These are phyloP conservation scores for Umbelopsis sp. DNA, from an alignment of 192 early-diverging fungal genomes.

Conservation along the genomic window DNA sequence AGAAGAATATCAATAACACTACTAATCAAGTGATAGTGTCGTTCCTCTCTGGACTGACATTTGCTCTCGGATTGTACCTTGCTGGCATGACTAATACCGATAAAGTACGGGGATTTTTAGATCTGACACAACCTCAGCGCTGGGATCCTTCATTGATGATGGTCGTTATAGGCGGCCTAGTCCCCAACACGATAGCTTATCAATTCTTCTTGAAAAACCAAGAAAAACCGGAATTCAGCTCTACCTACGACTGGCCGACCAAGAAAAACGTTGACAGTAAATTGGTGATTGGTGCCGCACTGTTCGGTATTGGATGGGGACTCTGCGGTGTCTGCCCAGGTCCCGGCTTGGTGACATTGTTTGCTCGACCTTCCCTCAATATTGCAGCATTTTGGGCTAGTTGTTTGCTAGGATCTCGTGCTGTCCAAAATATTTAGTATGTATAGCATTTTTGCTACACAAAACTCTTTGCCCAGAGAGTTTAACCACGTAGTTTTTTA, in stretches of 20 bases:
- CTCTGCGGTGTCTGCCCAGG: slow-evolving; percentile 13
- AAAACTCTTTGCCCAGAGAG: no score
- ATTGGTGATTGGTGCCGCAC: not conserved
- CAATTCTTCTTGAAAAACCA: not conserved
- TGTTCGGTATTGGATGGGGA: slow-evolving; percentile 17
- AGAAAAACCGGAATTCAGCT: not conserved
- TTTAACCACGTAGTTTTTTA: no score
- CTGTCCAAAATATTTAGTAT: not conserved
- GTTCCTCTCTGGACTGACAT: not conserved
- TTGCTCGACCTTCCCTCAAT: not conserved
- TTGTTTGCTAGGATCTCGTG: not conserved
- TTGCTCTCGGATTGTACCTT: not conserved
- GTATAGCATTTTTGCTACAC: not conserved
- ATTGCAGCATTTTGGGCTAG: not conserved
- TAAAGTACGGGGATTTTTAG: slow-evolving; percentile 5
- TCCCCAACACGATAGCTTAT: slow-evolving; percentile 5
- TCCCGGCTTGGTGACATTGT: slow-evolving; percentile 4
- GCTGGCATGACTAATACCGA: slow-evolving; percentile 8
- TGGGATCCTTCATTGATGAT: slow-evolving; percentile 10
- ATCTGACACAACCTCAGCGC: not conserved
- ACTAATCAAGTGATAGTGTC: not conserved
- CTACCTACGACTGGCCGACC: not conserved
- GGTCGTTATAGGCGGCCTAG: slow-evolving; percentile 2
- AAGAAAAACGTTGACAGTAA: not conserved
- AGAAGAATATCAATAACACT: not conserved